phyloP scores from a whole-genome alignment of 2,329 filamentous ascomycete species.

The Verruconis gallopava region DNA sequence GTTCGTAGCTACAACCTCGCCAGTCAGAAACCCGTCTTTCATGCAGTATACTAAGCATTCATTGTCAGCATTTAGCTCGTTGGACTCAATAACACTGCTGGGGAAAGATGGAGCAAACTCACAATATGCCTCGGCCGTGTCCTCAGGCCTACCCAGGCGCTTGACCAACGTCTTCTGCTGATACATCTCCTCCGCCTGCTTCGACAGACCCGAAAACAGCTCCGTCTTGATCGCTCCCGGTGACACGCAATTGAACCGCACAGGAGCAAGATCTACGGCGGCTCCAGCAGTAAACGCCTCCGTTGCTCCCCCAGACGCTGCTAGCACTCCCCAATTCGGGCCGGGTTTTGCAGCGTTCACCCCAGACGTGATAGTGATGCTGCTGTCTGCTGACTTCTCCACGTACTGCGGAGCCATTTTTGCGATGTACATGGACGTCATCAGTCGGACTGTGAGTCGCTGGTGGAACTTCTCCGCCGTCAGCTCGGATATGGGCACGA shows the following conservation, averaged over 20 bases:
- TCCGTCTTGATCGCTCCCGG: conserved; percentile 40
- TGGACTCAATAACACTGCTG: too few species aligned
- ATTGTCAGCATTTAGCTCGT: background rate
- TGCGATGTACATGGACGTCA: conserved; percentile 38
- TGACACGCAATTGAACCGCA: conserved; percentile 49
- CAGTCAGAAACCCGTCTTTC: conserved; percentile 7
- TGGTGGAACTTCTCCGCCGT: background rate
- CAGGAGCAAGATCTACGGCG: conserved; percentile 48
- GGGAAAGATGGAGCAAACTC: background rate
- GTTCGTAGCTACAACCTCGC: conserved; percentile 1
- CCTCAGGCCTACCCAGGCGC: conserved; percentile 17
- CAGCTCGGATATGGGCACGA: conserved; percentile 22
- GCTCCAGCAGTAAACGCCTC: conserved; percentile 42
- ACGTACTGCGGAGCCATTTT: conserved; percentile 37
- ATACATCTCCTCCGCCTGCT: conserved; percentile 16
- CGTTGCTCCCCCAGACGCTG: conserved; percentile 36
- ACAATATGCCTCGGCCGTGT: conserved; percentile 16
- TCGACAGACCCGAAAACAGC: conserved; percentile 20
- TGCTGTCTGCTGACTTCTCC: conserved; percentile 29
- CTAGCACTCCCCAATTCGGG: conserved; percentile 38
- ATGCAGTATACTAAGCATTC: background rate
- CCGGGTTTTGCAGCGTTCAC: conserved; percentile 37
- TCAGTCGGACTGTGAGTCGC: conserved; percentile 35
- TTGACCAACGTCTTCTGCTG: conserved; percentile 18
- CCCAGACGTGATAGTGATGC: conserved; percentile 46